Evolutionary conservation across 1,284 basidiomycete species (phyloP).

Genomic region (Salmacisia buchloeana): DNA sequence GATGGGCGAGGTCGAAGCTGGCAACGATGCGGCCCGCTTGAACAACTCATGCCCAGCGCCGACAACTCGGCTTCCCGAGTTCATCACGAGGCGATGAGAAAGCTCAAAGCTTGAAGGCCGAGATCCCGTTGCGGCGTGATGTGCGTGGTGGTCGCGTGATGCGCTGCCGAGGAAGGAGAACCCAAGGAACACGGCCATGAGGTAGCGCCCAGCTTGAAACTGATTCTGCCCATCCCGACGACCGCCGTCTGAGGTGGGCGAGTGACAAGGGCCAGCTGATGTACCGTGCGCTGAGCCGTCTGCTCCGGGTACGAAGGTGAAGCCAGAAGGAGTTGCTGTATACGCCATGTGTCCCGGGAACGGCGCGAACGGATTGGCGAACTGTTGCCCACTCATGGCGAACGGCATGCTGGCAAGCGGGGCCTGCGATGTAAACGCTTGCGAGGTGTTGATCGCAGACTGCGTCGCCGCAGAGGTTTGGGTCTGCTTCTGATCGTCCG

Average conservation of each 20-base stretch:
- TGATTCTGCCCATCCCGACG: constrained; percentile 12
- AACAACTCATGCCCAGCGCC: constrained; percentile 43
- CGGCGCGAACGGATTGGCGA: background rate
- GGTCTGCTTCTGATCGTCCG: constrained; percentile 10
- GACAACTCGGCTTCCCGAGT: constrained; percentile 23
- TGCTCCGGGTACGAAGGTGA: background rate
- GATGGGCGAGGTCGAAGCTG: constrained; percentile 17
- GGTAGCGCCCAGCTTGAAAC: constrained; percentile 31
- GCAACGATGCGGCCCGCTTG: constrained; percentile 29
- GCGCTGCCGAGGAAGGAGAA: constrained; percentile 39
- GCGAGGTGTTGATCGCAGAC: background rate
- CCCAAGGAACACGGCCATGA: constrained; percentile 42
- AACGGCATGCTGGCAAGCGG: background rate
- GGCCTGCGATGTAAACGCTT: background rate
- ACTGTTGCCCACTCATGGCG: background rate
- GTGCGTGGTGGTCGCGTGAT: constrained; percentile 23
- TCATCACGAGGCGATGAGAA: constrained; percentile 16
- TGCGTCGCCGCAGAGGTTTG: too few relatives aligned
- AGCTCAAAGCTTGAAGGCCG: background rate
- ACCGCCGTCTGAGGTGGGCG: background rate
- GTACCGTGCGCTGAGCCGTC: background rate
- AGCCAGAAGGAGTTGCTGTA: background rate
- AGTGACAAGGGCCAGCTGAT: background rate
- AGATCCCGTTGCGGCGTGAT: constrained; percentile 12
- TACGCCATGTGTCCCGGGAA: background rate